These are phyloP conservation scores for Epichloe glyceriae DNA, from an alignment of 2,329 filamentous ascomycete genomes.

Conservation along the genomic window DNA sequence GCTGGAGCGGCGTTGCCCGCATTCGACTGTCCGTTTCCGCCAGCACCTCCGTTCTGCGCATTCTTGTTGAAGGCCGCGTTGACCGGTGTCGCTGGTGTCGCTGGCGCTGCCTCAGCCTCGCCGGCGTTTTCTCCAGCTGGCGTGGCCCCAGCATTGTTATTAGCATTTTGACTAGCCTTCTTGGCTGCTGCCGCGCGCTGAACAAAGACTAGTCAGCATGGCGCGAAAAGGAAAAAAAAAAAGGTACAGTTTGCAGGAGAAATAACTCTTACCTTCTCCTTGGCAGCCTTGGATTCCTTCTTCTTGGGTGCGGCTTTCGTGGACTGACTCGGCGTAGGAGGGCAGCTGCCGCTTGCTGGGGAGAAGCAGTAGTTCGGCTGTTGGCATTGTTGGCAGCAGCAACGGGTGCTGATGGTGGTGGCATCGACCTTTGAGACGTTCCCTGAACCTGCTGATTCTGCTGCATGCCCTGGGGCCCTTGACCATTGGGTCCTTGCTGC, in stretches of 20 bases:
- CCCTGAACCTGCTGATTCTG: constrained; percentile 41
- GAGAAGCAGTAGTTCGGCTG: constrained; percentile 44
- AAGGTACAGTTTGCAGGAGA: neutral
- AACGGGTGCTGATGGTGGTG: constrained; percentile 49
- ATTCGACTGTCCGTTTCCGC: constrained; percentile 17
- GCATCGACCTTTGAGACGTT: constrained; percentile 59
- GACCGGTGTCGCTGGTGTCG: constrained; percentile 50
- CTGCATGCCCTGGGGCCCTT: constrained; percentile 27
- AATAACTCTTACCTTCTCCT: constrained; percentile 47
- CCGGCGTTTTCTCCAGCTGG: constrained; percentile 42
- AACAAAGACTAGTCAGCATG: neutral
- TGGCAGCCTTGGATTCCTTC: constrained; percentile 53
- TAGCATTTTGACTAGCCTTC: constrained; percentile 46
- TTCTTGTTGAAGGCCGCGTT: constrained; percentile 34
- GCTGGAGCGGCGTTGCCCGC: constrained; percentile 1
- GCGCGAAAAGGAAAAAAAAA: neutral
- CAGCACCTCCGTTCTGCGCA: constrained; percentile 15
- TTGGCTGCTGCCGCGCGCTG: constrained; percentile 41
- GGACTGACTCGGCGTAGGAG: constrained; percentile 61
- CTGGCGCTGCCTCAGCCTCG: constrained; percentile 48
- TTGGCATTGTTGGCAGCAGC: constrained; percentile 34
- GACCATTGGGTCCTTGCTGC: constrained; percentile 28
- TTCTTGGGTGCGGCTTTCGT: constrained; percentile 69
- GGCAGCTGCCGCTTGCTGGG: constrained; percentile 49
- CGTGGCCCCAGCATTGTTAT: constrained; percentile 31